Conservation (phyloP, 106 monocot species). For the Dendrobium nobile region DNA sequence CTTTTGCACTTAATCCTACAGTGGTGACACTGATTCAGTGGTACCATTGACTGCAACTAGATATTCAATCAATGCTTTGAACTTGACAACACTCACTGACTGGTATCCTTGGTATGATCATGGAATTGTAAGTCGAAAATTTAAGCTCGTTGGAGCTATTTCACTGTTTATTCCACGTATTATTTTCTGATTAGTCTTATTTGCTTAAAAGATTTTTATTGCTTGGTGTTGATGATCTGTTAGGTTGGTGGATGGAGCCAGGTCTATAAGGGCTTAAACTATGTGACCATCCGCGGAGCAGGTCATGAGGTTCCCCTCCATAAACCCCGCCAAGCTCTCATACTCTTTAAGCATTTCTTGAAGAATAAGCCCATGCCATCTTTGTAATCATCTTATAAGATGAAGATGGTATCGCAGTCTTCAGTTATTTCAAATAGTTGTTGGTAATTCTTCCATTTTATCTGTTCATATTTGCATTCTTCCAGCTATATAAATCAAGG, state of each 20-base stretch:
- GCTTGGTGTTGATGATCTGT: background rate
- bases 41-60: constrained; percentile 85
- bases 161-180: background rate
- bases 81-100: constrained; percentile 50
- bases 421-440: background rate
- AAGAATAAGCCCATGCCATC: constrained; percentile 65
- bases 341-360: constrained; percentile 83
- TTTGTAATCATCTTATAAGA: background rate
- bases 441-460: background rate
- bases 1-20: constrained; percentile 18
- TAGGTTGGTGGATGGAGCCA: constrained; percentile 97
- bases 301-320: constrained; percentile 95
- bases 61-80: constrained; percentile 91
- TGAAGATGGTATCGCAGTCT: background rate
- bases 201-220: background rate
- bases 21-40: constrained; percentile 92
- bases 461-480: background rate
- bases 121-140: constrained; percentile 46
- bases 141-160: background rate
- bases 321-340: constrained; percentile 65
- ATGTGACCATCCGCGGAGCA: constrained; percentile 72
- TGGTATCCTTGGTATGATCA: constrained; percentile 96
- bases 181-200: background rate
- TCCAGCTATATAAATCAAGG: background rate
- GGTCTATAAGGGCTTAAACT: constrained; percentile 71